Evolutionary conservation across 2,329 filamentous ascomycete species (phyloP).

Genomic region (Beauveria caledonica): DNA sequence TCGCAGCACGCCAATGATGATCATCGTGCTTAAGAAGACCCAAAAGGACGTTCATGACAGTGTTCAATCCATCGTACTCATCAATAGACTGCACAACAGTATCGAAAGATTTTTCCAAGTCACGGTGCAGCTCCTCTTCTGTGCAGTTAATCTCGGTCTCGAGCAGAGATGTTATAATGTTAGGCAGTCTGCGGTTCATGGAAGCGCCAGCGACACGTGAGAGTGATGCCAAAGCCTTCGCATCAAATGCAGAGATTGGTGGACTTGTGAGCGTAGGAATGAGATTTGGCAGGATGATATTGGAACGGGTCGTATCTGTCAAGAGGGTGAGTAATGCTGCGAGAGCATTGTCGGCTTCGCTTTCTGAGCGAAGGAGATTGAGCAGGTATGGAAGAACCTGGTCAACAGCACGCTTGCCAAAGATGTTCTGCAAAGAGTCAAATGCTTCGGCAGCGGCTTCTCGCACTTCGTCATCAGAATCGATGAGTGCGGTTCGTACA

Average conservation of each 20-base stretch:
- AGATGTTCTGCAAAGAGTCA: slow-evolving; percentile 83
- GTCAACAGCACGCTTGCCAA: slow-evolving; percentile 91
- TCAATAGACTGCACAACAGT: slow-evolving; percentile 88
- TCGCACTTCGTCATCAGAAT: slow-evolving; percentile 80
- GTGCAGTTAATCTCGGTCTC: slow-evolving; percentile 76
- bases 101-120: slow-evolving; percentile 77
- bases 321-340: slow-evolving; percentile 88
- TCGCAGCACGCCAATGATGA: slow-evolving; percentile 70
- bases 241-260: slow-evolving; percentile 91
- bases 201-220: slow-evolving; percentile 83
- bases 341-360: slow-evolving; percentile 84
- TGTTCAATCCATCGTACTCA: slow-evolving; percentile 92
- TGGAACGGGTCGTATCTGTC: slow-evolving; percentile 86
- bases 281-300: slow-evolving; percentile 92
- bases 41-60: slow-evolving; percentile 88
- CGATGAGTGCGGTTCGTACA: slow-evolving; percentile 84
- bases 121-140: slow-evolving; percentile 63
- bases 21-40: slow-evolving; percentile 87
- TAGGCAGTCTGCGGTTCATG: slow-evolving; percentile 84
- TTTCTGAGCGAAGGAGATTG: slow-evolving; percentile 76
- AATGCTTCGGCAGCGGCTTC: slow-evolving; percentile 97
- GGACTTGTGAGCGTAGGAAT: slow-evolving; percentile 86
- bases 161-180: slow-evolving; percentile 88
- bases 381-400: slow-evolving; percentile 91
- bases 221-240: slow-evolving; percentile 83